Evolutionary conservation across 257 asterid species (phyloP).

Genomic region (Plantago major): DNA sequence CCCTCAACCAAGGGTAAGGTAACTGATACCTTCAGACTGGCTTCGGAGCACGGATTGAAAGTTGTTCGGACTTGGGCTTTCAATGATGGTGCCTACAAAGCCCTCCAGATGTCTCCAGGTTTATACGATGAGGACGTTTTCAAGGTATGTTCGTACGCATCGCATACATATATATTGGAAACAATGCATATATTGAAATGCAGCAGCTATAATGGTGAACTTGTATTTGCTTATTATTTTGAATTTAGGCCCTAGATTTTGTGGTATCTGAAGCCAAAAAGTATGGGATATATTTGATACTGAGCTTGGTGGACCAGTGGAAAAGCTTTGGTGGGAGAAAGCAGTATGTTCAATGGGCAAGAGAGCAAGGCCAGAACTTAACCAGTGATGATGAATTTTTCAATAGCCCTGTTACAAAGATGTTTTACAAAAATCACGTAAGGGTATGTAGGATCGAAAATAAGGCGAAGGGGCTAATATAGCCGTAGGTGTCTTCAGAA

Average conservation of each 20-base stretch:
- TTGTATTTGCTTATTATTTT: neutral
- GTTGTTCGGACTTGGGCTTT: slow-evolving; percentile 65
- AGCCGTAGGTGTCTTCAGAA: too few species aligned
- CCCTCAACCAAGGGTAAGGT: slow-evolving; percentile 40
- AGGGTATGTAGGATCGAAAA: slow-evolving; percentile 21
- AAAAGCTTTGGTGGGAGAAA: slow-evolving; percentile 42
- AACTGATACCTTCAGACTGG: slow-evolving; percentile 32
- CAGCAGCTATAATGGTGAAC: neutral
- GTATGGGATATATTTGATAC: slow-evolving; percentile 34
- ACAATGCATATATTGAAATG: neutral
- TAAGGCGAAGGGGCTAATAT: too few species aligned
- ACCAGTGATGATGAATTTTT: slow-evolving; percentile 43
- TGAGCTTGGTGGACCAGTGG: slow-evolving; percentile 46
- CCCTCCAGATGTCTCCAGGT: slow-evolving; percentile 32
- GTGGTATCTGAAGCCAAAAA: slow-evolving; percentile 46
- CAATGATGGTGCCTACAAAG: slow-evolving; percentile 43
- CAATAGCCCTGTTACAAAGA: slow-evolving; percentile 33
- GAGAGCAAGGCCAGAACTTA: slow-evolving; percentile 34
- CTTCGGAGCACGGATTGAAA: slow-evolving; percentile 42
- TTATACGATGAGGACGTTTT: slow-evolving; percentile 44
- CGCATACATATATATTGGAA: neutral
- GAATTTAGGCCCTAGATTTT: slow-evolving; percentile 42
- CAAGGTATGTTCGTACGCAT: slow-evolving; percentile 26
- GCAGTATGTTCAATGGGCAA: slow-evolving; percentile 55
- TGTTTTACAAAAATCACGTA: slow-evolving; percentile 36